Conservation (phyloP, 208 protist species). For the Wallacemonas rigidus region DNA sequence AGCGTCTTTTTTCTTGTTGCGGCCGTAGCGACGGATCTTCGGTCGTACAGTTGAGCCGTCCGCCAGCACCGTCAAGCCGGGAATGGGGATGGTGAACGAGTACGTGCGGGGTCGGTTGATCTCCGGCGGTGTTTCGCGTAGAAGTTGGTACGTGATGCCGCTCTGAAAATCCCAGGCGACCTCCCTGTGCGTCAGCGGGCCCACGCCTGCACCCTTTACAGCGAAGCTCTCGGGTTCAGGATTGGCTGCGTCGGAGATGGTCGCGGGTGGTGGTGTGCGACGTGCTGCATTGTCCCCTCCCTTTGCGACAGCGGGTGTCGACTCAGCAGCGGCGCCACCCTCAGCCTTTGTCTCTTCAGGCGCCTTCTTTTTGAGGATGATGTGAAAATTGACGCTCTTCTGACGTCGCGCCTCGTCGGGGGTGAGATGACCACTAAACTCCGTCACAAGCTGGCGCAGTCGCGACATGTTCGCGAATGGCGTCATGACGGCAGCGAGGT, state of each 20-base stretch:
- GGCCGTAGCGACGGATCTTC: not conserved
- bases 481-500: constrained; percentile 69
- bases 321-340: not conserved
- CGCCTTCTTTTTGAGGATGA: constrained; percentile 28
- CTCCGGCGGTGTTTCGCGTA: constrained; percentile 43
- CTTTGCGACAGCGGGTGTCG: not conserved
- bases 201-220: constrained; percentile 49
- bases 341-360: not conserved
- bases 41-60: constrained; percentile 27
- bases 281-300: not conserved
- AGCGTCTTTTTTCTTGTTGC: constrained; percentile 2
- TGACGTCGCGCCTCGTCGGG: constrained; percentile 37
- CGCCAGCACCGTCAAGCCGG: constrained; percentile 30
- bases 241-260: not conserved
- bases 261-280: not conserved
- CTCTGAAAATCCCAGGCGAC: constrained; percentile 13
- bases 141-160: constrained; percentile 25
- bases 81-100: constrained; percentile 50
- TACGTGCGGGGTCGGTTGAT: constrained; percentile 62
- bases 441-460: constrained; percentile 40
- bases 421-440: constrained; percentile 23
- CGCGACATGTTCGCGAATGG: constrained; percentile 65
- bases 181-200: constrained; percentile 20
- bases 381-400: constrained; percentile 27
- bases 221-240: constrained; percentile 16